A percentile compares a stretch with the other conserved stretches of the same genome.
These are phyloP conservation scores for Phanerochaete sordida DNA, from an alignment of 768 basidiomycete species.

Conservation along the genomic window DNA sequence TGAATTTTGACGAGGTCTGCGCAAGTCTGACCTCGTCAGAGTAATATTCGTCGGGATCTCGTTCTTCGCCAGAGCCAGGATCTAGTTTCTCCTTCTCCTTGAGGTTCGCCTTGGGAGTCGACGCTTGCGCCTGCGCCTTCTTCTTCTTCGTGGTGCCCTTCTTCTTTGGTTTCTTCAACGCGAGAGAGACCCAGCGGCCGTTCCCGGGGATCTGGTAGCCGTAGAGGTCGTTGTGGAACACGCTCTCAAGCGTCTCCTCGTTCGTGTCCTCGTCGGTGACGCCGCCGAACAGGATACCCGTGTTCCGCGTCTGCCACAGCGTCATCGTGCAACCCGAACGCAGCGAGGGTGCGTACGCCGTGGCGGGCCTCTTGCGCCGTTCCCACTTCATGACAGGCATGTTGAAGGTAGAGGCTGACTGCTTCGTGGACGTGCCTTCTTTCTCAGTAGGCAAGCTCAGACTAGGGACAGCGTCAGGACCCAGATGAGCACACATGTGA, in stretches of 20 bases:
- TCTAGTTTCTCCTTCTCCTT: neutral
- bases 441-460: conserved; percentile 26
- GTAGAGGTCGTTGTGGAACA: conserved; percentile 89
- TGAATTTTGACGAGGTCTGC: neutral
- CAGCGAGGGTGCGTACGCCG: conserved; percentile 65
- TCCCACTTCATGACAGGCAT: conserved; percentile 76
- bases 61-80: conserved; percentile 1
- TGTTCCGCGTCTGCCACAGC: conserved; percentile 62
- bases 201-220: conserved; percentile 74
- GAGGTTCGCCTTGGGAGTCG: neutral
- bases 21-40: neutral
- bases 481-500: neutral
- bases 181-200: conserved; percentile 76
- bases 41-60: neutral
- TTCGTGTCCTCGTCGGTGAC: conserved; percentile 84
- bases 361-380: conserved; percentile 65
- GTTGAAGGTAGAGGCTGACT: conserved; percentile 30
- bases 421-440: conserved; percentile 14
- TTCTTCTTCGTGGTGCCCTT: conserved; percentile 44
- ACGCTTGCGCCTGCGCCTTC: conserved; percentile 20
- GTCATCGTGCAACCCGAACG: conserved; percentile 89
- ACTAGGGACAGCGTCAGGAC: conserved; percentile 21
- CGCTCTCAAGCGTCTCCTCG: conserved; percentile 81
- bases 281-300: conserved; percentile 82
- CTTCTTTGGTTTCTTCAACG: conserved; percentile 62